Conservation (phyloP, 805 yeast species). For the Spathaspora sp. region DNA sequence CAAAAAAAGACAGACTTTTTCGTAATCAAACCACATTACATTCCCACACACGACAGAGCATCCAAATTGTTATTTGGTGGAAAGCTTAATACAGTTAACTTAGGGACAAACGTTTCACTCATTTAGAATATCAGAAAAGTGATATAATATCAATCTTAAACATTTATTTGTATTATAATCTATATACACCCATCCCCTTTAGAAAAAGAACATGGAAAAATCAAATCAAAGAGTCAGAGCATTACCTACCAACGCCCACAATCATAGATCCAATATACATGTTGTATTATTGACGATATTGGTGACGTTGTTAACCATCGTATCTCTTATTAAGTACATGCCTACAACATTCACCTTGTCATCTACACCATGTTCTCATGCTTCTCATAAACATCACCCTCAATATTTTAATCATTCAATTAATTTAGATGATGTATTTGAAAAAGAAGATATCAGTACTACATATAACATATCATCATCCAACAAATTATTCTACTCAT, state of each 20-base stretch:
- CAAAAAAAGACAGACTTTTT: too few relatives aligned
- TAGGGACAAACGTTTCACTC: too few relatives aligned
- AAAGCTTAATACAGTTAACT: too few relatives aligned
- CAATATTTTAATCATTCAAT: background rate
- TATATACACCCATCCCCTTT: too few relatives aligned
- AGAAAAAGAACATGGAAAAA: background rate
- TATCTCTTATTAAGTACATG: background rate
- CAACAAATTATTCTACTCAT: background rate
- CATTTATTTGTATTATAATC: too few relatives aligned
- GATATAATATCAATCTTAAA: too few relatives aligned
- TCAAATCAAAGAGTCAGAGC: background rate
- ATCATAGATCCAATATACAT: background rate
- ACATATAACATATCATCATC: background rate
- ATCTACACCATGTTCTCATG: background rate
- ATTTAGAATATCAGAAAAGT: too few relatives aligned
- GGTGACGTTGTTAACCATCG: background rate
- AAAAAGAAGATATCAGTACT: background rate
- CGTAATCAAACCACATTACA: too few relatives aligned
- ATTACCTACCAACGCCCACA: background rate
- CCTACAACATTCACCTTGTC: background rate
- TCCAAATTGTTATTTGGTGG: too few relatives aligned
- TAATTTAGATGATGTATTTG: background rate
- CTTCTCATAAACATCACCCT: constrained; percentile 1
- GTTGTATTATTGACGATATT: constrained; percentile 1
- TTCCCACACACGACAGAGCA: too few relatives aligned